Evolutionary conservation across 106 monocot genomes (phyloP).

Genomic region (Triglochin maritima): DNA sequence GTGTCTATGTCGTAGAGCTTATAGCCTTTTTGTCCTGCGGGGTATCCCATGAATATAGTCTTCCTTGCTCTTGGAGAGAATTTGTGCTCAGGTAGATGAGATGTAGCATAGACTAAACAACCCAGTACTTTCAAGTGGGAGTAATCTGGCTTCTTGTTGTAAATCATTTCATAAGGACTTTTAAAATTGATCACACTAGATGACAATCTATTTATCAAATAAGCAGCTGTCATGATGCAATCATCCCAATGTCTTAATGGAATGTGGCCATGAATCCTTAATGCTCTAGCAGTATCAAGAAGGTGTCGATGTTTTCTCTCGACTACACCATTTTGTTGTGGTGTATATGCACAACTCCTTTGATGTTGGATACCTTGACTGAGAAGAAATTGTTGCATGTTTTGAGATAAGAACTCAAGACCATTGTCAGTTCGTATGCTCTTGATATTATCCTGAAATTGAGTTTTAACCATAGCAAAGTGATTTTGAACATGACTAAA

Average conservation of each 20-base stretch:
- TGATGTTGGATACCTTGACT: neutral
- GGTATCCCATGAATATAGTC: neutral
- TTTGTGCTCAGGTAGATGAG: neutral
- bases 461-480: neutral
- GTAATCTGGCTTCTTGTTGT: neutral
- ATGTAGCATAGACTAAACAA: neutral
- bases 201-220: neutral
- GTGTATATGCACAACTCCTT: neutral
- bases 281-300: constrained; percentile 4
- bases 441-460: neutral
- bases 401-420: neutral
- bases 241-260: neutral
- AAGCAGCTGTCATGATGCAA: neutral
- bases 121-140: neutral
- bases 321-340: constrained; percentile 11
- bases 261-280: neutral
- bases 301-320: constrained; percentile 4
- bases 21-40: neutral
- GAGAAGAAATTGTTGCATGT: neutral
- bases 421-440: neutral
- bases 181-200: too few relatives aligned
- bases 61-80: neutral
- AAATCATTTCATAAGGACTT: neutral
- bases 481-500: neutral
- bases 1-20: neutral